phyloP scores from a whole-genome alignment of 441 rosid genomes.

The Syzygium syzygioides region DNA sequence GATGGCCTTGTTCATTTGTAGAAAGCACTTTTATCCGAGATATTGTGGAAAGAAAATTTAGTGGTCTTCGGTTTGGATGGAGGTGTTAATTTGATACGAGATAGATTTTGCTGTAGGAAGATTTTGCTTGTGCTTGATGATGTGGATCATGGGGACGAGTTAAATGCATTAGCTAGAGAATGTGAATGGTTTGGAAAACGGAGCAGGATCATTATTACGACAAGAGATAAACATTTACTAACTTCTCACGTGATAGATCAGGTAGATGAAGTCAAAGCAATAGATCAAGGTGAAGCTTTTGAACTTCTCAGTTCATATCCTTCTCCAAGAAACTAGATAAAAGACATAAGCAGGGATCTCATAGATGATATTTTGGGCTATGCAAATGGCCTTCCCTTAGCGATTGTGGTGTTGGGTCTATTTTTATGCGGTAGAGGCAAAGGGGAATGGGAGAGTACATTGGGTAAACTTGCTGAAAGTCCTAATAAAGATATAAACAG shows the following conservation, averaged over 20 bases:
- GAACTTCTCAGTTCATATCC: not conserved
- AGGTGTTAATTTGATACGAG: no score
- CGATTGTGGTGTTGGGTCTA: not conserved
- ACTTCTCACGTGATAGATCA: not conserved
- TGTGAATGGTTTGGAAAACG: not conserved
- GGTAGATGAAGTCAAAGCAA: not conserved
- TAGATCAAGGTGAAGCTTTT: not conserved
- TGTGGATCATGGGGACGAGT: not conserved
- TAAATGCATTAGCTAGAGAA: not conserved
- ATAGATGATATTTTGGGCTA: not conserved
- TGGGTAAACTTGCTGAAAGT: no score
- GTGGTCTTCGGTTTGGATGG: not conserved
- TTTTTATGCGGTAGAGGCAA: not conserved
- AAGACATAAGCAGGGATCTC: not conserved
- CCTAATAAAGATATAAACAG: not conserved
- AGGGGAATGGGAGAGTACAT: not conserved
- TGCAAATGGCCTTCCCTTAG: not conserved
- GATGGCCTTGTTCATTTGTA: not conserved
- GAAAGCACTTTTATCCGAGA: not conserved
- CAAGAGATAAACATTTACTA: not conserved
- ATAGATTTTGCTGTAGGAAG: no score
- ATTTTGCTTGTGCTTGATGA: no score
- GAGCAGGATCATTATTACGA: not conserved
- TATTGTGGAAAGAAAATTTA: not conserved
- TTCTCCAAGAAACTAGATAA: not conserved